phyloP scores from a whole-genome alignment of 768 basidiomycete genomes.

The Brasilioporus rufonigricans region DNA sequence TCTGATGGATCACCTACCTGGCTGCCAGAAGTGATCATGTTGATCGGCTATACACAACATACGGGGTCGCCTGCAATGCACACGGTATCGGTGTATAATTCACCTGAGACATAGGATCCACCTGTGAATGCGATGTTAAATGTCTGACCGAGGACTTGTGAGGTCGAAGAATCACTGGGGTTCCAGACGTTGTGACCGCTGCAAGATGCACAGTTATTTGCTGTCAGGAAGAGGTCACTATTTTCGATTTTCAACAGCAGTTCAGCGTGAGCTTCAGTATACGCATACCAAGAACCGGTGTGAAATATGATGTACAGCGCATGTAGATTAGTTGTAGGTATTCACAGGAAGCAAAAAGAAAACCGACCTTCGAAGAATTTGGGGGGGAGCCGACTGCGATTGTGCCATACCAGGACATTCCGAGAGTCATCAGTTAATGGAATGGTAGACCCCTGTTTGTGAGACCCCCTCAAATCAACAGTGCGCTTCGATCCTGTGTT shows the following conservation, averaged over 20 bases:
- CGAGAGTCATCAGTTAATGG: too few species aligned
- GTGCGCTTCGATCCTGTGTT: constrained; percentile 7
- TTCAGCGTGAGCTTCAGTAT: neutral
- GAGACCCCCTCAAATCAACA: neutral
- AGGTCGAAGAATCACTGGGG: constrained; percentile 23
- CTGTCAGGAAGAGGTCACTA: constrained; percentile 18
- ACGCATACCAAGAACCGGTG: constrained; percentile 23
- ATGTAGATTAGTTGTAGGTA: neutral
- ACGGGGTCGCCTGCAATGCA: constrained; percentile 4
- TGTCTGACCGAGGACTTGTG: constrained; percentile 15
- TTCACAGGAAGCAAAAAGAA: too few species aligned
- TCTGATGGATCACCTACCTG: constrained; percentile 9
- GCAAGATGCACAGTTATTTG: constrained; percentile 18
- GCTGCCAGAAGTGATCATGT: neutral
- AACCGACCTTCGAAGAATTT: constrained; percentile 4
- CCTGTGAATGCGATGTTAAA: constrained; percentile 38
- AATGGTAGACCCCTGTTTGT: neutral
- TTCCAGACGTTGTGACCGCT: constrained; percentile 26
- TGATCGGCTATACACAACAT: neutral
- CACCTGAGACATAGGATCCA: constrained; percentile 31
- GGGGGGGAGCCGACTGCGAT: constrained; percentile 14
- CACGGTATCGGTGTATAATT: constrained; percentile 36
- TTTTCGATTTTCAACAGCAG: neutral
- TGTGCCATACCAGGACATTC: constrained; percentile 6
- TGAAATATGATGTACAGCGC: constrained; percentile 24